A percentile compares a stretch with the other conserved stretches of the same genome.
These are phyloP conservation scores for Hymenoscyphus albidus DNA, from an alignment of 2,329 filamentous ascomycete species.

Conservation along the genomic window DNA sequence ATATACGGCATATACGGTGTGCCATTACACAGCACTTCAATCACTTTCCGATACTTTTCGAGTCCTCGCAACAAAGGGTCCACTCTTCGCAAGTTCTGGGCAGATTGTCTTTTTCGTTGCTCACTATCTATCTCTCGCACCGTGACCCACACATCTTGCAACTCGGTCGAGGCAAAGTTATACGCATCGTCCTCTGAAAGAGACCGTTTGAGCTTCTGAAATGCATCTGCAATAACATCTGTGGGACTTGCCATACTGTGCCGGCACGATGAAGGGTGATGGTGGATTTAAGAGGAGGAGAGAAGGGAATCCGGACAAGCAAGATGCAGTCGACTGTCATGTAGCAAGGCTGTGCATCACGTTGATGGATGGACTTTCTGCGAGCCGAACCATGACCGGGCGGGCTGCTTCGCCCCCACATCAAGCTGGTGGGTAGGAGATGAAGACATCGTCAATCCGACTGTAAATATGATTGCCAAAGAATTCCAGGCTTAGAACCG, in stretches of 20 bases:
- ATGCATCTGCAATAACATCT: constrained; percentile 11
- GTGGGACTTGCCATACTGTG: constrained; percentile 8
- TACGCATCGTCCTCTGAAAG: constrained; percentile 16
- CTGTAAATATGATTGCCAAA: neutral
- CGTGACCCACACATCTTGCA: constrained; percentile 38
- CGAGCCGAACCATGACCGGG: neutral
- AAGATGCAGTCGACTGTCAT: neutral
- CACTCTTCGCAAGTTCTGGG: constrained; percentile 44
- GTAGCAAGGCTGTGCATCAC: neutral
- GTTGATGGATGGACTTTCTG: neutral
- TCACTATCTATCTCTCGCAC: constrained; percentile 39
- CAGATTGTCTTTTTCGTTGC: constrained; percentile 37
- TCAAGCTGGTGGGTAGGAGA: neutral
- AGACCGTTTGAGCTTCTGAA: constrained; percentile 17
- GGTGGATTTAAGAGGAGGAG: neutral
- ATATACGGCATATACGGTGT: constrained; percentile 44
- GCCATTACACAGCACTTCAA: constrained; percentile 45
- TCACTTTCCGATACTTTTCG: constrained; percentile 40
- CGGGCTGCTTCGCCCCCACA: neutral
- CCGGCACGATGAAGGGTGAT: neutral
- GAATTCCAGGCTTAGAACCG: neutral
- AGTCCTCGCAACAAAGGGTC: constrained; percentile 41
- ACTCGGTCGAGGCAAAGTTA: constrained; percentile 28
- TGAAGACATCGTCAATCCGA: neutral
- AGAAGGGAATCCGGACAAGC: neutral